Percentiles rank a stretch among this genome's conserved stretches.
phyloP scores from a whole-genome alignment of 2,329 filamentous ascomycete species.

The Talaromyces sp. region DNA sequence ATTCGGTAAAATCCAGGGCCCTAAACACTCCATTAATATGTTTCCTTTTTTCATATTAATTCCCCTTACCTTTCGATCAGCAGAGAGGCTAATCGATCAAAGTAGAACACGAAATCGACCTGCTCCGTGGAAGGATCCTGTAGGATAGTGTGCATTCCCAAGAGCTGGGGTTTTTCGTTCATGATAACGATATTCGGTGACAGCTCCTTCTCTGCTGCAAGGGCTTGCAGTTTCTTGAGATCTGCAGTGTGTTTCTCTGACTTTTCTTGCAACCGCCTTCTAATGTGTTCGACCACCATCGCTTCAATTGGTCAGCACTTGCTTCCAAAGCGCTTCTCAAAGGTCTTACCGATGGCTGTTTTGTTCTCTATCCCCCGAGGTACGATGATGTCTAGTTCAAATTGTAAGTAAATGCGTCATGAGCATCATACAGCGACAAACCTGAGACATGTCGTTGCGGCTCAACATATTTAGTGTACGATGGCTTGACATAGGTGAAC shows the following conservation, averaged over 20 bases:
- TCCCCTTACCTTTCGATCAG: constrained; percentile 62
- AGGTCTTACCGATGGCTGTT: constrained; percentile 65
- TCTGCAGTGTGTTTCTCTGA: constrained; percentile 76
- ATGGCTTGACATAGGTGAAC: constrained; percentile 94
- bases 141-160: constrained; percentile 85
- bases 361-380: constrained; percentile 91
- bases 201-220: constrained; percentile 65
- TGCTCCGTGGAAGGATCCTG: constrained; percentile 71
- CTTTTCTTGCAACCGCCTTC: constrained; percentile 80
- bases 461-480: constrained; percentile 89
- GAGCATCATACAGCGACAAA: constrained; percentile 32
- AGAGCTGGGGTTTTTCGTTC: constrained; percentile 71
- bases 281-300: constrained; percentile 92
- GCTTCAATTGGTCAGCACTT: constrained; percentile 41
- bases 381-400: constrained; percentile 70
- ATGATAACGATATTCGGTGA: constrained; percentile 71
- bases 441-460: constrained; percentile 83
- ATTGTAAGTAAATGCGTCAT: background rate
- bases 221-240: constrained; percentile 68
- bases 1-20: constrained; percentile 71
- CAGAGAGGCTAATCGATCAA: constrained; percentile 80
- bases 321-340: background rate
- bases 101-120: constrained; percentile 97
- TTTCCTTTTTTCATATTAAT: background rate
- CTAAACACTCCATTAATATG: constrained; percentile 34